Evolutionary conservation across 2,329 filamentous ascomycete genomes (phyloP).

Genomic region (Diaporthe australafricana): DNA sequence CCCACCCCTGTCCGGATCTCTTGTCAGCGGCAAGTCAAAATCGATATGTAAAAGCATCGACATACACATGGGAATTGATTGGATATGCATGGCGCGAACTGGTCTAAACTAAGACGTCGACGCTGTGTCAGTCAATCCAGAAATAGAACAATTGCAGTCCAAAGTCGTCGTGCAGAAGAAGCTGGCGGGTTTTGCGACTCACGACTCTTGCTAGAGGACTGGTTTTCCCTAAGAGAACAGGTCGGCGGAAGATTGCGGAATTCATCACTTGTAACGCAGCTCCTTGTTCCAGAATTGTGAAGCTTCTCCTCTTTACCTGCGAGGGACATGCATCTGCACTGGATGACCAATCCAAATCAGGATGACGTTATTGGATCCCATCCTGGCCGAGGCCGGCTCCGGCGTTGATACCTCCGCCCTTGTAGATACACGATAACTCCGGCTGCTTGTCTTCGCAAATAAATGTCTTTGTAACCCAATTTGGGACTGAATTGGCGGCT

Average conservation of each 20-base stretch:
- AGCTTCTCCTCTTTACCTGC: slow-evolving; percentile 29
- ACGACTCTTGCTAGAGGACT: slow-evolving; percentile 45
- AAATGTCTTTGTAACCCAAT: background rate
- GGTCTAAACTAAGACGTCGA: slow-evolving; percentile 44
- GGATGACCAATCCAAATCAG: slow-evolving; percentile 36
- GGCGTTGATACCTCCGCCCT: background rate
- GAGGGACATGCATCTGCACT: slow-evolving; percentile 11
- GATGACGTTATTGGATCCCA: slow-evolving; percentile 38
- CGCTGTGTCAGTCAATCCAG: background rate
- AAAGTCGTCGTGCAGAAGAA: background rate
- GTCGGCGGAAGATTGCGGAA: slow-evolving; percentile 52
- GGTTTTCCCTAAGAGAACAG: slow-evolving; percentile 48
- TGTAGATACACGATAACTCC: background rate
- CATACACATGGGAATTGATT: slow-evolving; percentile 90
- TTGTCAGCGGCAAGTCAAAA: background rate
- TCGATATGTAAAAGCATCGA: slow-evolving; percentile 38
- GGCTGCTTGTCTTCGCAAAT: background rate
- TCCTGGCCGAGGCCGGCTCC: slow-evolving; percentile 13
- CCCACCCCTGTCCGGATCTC: slow-evolving; percentile 71
- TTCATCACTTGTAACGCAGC: slow-evolving; percentile 51
- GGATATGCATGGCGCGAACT: slow-evolving; percentile 80
- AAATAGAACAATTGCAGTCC: background rate
- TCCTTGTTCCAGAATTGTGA: slow-evolving; percentile 5
- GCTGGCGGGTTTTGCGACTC: slow-evolving; percentile 38
- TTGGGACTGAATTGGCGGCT: background rate